These are phyloP conservation scores for Blastobotrys ciferrii DNA, from an alignment of 1,139 yeast genomes.

Conservation along the genomic window DNA sequence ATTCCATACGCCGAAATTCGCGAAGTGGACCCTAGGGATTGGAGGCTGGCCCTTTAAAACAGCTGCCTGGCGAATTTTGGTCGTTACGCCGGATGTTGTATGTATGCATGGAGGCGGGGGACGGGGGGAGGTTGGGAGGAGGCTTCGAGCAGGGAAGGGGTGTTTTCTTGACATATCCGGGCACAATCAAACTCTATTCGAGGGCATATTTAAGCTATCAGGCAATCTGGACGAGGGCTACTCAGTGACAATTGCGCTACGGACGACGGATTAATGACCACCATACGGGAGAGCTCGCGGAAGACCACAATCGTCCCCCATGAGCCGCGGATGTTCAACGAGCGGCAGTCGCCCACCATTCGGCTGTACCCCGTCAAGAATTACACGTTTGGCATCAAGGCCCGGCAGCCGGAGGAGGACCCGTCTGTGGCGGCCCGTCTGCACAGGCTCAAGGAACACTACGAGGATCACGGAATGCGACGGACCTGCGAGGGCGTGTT, in stretches of 20 bases:
- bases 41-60: too few species aligned
- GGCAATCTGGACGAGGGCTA: neutral
- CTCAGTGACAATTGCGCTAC: neutral
- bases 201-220: neutral
- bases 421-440: slow-evolving; percentile 32
- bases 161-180: neutral
- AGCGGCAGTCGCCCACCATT: slow-evolving; percentile 29
- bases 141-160: neutral
- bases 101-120: neutral
- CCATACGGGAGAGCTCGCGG: slow-evolving; percentile 8
- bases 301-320: slow-evolving; percentile 11
- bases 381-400: slow-evolving; percentile 37
- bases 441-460: slow-evolving; percentile 34
- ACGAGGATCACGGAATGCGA: slow-evolving; percentile 36
- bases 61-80: too few species aligned
- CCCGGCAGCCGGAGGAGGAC: slow-evolving; percentile 37
- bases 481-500: slow-evolving; percentile 39
- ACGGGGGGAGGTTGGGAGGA: neutral
- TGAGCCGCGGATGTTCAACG: slow-evolving; percentile 21
- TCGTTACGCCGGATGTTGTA: neutral
- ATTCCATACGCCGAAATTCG: too few species aligned
- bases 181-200: neutral
- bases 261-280: slow-evolving; percentile 8
- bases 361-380: slow-evolving; percentile 37
- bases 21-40: too few species aligned